A percentile compares a stretch with the other conserved stretches of the same genome.
These are phyloP conservation scores for Colletotrichum phormii DNA, from an alignment of 2,329 filamentous ascomycete genomes.

Conservation along the genomic window DNA sequence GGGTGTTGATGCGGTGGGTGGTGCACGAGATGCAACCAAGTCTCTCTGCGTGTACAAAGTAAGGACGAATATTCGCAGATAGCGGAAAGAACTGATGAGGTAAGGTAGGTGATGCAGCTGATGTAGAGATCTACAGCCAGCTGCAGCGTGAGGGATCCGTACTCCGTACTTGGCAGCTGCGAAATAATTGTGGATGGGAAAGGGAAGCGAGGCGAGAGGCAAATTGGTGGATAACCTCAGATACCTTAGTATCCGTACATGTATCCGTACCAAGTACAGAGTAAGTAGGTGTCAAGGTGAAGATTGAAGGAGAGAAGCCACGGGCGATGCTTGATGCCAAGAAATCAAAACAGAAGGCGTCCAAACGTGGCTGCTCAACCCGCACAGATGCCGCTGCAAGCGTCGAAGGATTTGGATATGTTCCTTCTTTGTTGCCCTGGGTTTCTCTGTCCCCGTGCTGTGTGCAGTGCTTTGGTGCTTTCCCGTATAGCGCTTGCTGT, in stretches of 20 bases:
- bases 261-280: neutral
- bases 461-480: neutral
- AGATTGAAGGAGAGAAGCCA: neutral
- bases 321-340: slow-evolving; percentile 16
- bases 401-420: slow-evolving; percentile 1
- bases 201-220: neutral
- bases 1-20: slow-evolving; percentile 1
- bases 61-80: neutral
- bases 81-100: neutral
- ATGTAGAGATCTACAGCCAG: neutral
- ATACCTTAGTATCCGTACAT: neutral
- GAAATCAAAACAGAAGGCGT: slow-evolving; percentile 4
- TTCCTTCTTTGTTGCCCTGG: neutral
- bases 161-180: neutral
- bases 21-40: neutral
- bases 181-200: neutral
- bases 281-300: neutral
- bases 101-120: neutral
- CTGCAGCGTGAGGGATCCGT: neutral
- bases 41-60: neutral
- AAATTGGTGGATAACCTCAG: neutral
- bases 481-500: neutral
- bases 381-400: slow-evolving; percentile 17
- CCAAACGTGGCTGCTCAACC: neutral
- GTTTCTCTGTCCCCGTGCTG: neutral